Conservation (phyloP, 2,329 filamentous ascomycete genomes). For the Colletotrichum destructivum region DNA sequence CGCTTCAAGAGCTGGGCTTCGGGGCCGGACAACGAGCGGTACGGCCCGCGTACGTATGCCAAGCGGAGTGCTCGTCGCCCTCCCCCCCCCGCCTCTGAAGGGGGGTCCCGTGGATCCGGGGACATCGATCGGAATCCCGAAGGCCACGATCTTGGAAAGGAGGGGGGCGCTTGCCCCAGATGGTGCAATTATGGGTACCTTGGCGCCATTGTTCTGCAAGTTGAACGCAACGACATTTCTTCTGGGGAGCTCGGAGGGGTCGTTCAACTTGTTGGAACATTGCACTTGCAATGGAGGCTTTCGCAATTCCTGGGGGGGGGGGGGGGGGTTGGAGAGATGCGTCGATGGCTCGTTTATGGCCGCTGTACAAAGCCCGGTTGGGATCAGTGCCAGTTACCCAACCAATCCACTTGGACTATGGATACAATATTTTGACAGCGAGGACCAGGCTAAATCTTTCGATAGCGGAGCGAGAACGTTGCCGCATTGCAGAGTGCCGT, state of each 20-base stretch:
- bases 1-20: neutral
- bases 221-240: neutral
- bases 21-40: neutral
- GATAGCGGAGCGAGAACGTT: too few species aligned
- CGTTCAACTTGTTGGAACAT: accelerated
- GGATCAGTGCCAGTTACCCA: too few species aligned
- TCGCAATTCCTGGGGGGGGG: neutral
- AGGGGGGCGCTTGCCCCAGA: conserved; percentile 21
- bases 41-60: conserved; percentile 27
- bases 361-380: neutral
- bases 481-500: too few species aligned
- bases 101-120: conserved; percentile 5
- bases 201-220: conserved; percentile 9
- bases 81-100: neutral
- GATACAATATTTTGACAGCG: too few species aligned
- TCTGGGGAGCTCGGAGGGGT: neutral
- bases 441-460: neutral
- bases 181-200: conserved; percentile 36
- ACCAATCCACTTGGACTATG: neutral
- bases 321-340: neutral
- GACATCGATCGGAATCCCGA: conserved; percentile 27
- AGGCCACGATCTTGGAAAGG: conserved; percentile 21
- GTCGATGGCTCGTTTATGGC: too few species aligned
- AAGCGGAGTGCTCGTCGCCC: neutral
- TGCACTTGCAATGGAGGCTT: neutral